phyloP scores from a whole-genome alignment of 164 flowering plant species.

The Vitis riparia region DNA sequence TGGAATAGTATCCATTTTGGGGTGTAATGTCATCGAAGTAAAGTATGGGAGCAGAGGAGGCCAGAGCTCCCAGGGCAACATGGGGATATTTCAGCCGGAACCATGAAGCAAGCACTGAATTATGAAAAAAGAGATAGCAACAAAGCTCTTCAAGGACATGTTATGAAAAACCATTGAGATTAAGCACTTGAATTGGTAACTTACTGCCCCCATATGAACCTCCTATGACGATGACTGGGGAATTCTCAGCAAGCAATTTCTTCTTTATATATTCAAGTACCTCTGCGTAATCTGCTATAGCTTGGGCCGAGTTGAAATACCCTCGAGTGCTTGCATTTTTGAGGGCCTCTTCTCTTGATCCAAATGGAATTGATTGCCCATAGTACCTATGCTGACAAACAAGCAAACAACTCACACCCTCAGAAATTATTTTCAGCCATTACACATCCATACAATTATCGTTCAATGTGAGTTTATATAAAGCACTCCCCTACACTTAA shows the following conservation, averaged over 20 bases:
- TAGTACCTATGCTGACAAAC: constrained; percentile 63
- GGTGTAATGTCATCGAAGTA: constrained; percentile 58
- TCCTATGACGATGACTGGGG: constrained; percentile 66
- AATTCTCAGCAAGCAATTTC: constrained; percentile 34
- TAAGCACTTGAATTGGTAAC: neutral
- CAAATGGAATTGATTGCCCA: constrained; percentile 60
- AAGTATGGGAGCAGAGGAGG: constrained; percentile 74
- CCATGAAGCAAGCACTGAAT: constrained; percentile 75
- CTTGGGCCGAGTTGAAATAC: constrained; percentile 75
- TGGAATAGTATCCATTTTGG: constrained; percentile 32
- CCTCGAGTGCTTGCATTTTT: constrained; percentile 47
- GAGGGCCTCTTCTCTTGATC: constrained; percentile 37
- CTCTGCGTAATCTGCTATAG: constrained; percentile 71
- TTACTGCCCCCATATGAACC: constrained; percentile 83
- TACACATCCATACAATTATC: too few species aligned
- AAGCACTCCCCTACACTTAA: too few species aligned
- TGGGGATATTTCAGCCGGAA: constrained; percentile 71
- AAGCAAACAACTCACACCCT: neutral
- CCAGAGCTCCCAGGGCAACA: constrained; percentile 60
- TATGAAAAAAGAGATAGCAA: neutral
- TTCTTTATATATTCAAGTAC: constrained; percentile 46
- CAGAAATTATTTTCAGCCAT: too few species aligned
- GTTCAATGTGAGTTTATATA: too few species aligned
- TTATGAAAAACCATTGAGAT: neutral
- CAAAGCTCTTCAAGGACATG: neutral